Conservation (phyloP, 768 basidiomycete species). For the Termitomyces sp. region DNA sequence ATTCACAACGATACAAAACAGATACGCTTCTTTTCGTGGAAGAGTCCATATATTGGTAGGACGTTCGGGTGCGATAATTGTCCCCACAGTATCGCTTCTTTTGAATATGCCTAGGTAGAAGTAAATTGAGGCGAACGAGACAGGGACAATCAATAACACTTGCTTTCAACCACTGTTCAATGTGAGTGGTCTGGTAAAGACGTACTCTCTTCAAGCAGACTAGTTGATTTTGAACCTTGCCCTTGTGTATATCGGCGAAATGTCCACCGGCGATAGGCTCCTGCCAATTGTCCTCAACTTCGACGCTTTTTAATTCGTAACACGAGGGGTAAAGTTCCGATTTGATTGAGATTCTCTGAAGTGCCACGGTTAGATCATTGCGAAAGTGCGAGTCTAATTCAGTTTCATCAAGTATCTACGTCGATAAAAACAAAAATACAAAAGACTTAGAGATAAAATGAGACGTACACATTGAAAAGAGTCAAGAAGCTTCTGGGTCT, state of each 20-base stretch:
- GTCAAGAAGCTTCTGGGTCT: not conserved
- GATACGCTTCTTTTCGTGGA: not conserved
- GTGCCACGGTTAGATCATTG: not conserved
- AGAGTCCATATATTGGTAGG: not conserved
- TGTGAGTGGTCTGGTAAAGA: not conserved
- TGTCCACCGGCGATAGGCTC: not conserved
- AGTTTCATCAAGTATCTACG: not conserved
- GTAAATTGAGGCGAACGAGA: no score
- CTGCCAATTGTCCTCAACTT: not conserved
- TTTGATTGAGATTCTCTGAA: not conserved
- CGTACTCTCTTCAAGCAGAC: not conserved
- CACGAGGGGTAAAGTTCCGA: not conserved
- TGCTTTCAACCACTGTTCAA: not conserved
- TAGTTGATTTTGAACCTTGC: not conserved
- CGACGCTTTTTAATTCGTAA: not conserved
- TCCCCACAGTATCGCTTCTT: not conserved
- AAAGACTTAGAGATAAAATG: not conserved
- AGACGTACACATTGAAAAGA: not conserved
- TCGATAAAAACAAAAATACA: not conserved
- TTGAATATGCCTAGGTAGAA: not conserved
- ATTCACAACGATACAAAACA: not conserved
- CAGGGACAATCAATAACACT: not conserved
- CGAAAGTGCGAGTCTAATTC: not conserved
- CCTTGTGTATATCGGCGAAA: not conserved
- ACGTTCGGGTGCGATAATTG: not conserved